A percentile compares a stretch with the other conserved stretches of the same genome.
Conservation (phyloP, 805 yeast genomes). For the Candida maesae region DNA sequence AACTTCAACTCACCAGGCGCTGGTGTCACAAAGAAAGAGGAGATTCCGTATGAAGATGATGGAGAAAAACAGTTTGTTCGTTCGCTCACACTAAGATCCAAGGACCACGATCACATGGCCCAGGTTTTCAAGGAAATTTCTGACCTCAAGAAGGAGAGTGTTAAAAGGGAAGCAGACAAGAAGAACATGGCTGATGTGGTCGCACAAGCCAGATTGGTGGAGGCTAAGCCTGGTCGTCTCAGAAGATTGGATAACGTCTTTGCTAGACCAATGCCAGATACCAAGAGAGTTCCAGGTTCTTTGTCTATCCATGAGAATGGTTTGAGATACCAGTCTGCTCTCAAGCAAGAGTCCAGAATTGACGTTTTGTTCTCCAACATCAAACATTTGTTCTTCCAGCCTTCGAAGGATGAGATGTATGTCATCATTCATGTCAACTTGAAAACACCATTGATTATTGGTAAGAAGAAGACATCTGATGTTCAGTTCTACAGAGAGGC, state of each 20-base stretch:
- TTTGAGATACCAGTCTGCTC: constrained; percentile 84
- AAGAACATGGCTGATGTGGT: constrained; percentile 93
- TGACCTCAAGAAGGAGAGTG: constrained; percentile 88
- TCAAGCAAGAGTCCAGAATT: constrained; percentile 79
- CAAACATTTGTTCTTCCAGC: constrained; percentile 92
- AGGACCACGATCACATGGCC: constrained; percentile 85
- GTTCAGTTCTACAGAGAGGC: constrained; percentile 97
- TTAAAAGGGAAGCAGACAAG: constrained; percentile 85
- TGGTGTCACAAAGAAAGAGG: constrained; percentile 71
- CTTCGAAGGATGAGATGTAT: constrained; percentile 90
- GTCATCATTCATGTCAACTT: constrained; percentile 91
- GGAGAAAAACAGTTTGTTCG: constrained; percentile 84
- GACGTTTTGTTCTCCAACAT: constrained; percentile 88
- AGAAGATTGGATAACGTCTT: constrained; percentile 83
- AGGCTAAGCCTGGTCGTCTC: constrained; percentile 79
- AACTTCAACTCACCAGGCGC: constrained; percentile 93
- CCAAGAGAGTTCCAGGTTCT: constrained; percentile 91
- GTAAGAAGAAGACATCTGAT: constrained; percentile 92
- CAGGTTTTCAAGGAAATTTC: constrained; percentile 87
- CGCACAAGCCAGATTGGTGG: constrained; percentile 82
- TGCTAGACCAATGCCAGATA: constrained; percentile 94
- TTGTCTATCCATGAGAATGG: constrained; percentile 94
- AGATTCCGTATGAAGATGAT: constrained; percentile 86
- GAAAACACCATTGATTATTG: constrained; percentile 90
- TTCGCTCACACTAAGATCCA: constrained; percentile 81